phyloP scores from a whole-genome alignment of 257 asterid genomes.

The Plantago major region DNA sequence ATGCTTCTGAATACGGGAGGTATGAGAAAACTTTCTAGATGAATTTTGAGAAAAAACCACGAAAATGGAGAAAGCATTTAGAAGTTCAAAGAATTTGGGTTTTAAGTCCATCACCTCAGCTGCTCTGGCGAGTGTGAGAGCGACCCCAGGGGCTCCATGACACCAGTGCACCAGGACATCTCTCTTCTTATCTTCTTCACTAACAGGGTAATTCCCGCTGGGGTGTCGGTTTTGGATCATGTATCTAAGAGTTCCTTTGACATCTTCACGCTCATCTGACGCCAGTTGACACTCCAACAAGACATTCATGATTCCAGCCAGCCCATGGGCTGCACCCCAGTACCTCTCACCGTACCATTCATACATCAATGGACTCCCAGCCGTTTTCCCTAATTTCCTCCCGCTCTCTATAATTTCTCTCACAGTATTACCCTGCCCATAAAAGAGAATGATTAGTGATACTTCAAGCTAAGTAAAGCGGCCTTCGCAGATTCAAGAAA shows the following conservation, averaged over 20 bases:
- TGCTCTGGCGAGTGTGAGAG: conserved; percentile 65
- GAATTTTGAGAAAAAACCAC: background rate
- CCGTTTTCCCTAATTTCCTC: conserved; percentile 43
- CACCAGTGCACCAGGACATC: conserved; percentile 82
- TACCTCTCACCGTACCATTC: conserved; percentile 64
- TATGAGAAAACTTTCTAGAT: background rate
- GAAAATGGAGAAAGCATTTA: background rate
- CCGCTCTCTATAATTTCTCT: conserved; percentile 48
- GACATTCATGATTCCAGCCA: conserved; percentile 68
- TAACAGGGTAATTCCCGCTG: conserved; percentile 63
- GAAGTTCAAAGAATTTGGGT: background rate
- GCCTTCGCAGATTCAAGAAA: background rate
- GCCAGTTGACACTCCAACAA: conserved; percentile 52
- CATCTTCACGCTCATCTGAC: conserved; percentile 49
- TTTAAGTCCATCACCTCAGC: conserved; percentile 45
- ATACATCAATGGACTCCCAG: conserved; percentile 53
- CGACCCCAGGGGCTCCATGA: conserved; percentile 80
- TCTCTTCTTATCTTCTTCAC: conserved; percentile 47
- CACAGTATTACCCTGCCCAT: conserved; percentile 39
- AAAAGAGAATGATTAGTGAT: background rate
- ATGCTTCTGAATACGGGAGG: background rate
- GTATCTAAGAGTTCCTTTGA: conserved; percentile 56
- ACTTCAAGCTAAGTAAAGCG: background rate
- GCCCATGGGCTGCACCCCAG: conserved; percentile 90
- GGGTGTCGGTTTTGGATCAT: conserved; percentile 54